Base-by-base conservation (phyloP, 345 rosid species). In the Aquilaria malaccensis region DNA sequence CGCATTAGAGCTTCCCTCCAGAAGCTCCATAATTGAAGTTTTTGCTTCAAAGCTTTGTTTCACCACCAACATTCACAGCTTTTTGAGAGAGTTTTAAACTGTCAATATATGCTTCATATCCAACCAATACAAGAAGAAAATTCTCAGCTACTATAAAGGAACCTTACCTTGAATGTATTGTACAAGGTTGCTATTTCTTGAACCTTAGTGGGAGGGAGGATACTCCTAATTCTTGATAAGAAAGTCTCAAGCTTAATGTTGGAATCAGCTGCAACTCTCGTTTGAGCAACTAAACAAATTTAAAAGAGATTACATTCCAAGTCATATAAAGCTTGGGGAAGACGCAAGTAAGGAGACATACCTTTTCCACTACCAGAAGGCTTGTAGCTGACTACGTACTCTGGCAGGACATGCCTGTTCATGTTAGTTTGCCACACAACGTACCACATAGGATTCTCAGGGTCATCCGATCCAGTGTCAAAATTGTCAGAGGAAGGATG, bases 401-500 rank as follows among this genome's bases (percentile, higher is more conserved):
- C 82, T 0, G 85, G 89, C 33, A 84, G 59, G 60, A 84, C 66
- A 50, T 77, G 79, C 33, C 55, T 67, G 58, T 70, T 79, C 77
- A 74, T 69, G 56, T 67, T 73, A 32, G 60, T 45, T 45, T 71
- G 30, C 89, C 89, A 84, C 37, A 84, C 73, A 48, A 74, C 67
- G 62, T 64, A 73, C 70, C 75, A 75, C 45, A 59, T 75, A 0
- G 78, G 85, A 64, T 70, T 69, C 11, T 45, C 51, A 30, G 73
- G 79, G 66, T 79, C 72, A 72, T 81, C 84, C 10, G 65, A 66
- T 53, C 82, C 86, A 7, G 80, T 59, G 59, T 83, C 81, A 33
- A 75, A 81, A 52, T 54, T 50, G 4, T 30, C 41, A 37, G 15
- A 57, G 32, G 81, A 71, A 6, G 89, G 81, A 57, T 61, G 72